Evolutionary conservation across 2,329 filamentous ascomycete species (phyloP).

Genomic region (Gliomastix tumulicola): DNA sequence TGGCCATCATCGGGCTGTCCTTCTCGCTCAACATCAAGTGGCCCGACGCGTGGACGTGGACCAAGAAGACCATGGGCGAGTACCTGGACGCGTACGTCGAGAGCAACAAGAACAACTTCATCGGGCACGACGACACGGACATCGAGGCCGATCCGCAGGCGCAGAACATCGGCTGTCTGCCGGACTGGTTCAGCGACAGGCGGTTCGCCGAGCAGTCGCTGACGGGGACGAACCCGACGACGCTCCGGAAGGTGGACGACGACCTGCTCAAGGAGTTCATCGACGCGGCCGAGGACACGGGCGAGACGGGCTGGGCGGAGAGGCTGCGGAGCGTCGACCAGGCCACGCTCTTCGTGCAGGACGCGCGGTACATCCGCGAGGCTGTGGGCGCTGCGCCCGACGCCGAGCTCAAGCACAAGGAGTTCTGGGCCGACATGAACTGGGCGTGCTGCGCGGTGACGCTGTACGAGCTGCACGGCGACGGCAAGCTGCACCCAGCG

Average conservation of each 20-base stretch:
- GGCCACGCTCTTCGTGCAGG: conserved; percentile 30
- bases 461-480: conserved; percentile 31
- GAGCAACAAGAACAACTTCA: conserved; percentile 26
- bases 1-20: background rate
- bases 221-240: conserved; percentile 34
- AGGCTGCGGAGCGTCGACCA: conserved; percentile 16
- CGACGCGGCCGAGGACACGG: conserved; percentile 20
- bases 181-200: conserved; percentile 34
- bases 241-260: conserved; percentile 30
- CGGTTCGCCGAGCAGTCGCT: conserved; percentile 37
- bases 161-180: conserved; percentile 21
- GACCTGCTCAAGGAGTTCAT: conserved; percentile 24
- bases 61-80: background rate
- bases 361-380: conserved; percentile 33
- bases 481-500: conserved; percentile 39
- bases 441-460: conserved; percentile 31
- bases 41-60: background rate
- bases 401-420: conserved; percentile 17
- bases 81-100: background rate
- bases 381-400: conserved; percentile 20
- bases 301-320: conserved; percentile 22
- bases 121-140: conserved; percentile 14
- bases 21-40: background rate
- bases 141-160: conserved; percentile 19
- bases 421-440: conserved; percentile 16